A percentile compares a stretch with the other conserved stretches of the same genome.
phyloP scores from a whole-genome alignment of 495 filamentous ascomycete genomes.

The Xylaria castorea region DNA sequence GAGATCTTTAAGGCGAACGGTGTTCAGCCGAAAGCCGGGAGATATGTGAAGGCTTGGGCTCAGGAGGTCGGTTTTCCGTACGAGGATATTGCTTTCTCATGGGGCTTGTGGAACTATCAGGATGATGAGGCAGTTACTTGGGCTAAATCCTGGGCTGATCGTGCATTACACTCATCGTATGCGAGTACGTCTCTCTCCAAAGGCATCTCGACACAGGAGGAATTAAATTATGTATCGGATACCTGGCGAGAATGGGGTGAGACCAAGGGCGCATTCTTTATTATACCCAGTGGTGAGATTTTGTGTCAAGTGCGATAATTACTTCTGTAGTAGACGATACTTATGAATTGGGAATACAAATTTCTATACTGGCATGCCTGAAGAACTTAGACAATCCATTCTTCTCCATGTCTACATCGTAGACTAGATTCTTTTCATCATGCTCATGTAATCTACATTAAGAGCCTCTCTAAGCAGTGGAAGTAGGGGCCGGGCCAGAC shows the following conservation, averaged over 20 bases:
- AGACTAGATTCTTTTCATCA: not conserved
- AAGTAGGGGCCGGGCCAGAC: conserved; percentile 6
- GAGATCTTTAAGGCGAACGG: conserved; percentile 49
- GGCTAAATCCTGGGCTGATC: conserved; percentile 55
- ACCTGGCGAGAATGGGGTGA: conserved; percentile 55
- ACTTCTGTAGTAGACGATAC: not conserved
- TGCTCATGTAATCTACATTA: not conserved
- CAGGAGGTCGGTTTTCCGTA: conserved; percentile 53
- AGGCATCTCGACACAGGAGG: conserved; percentile 47
- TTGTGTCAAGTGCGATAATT: conserved; percentile 45
- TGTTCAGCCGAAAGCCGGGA: conserved; percentile 58
- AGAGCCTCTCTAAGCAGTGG: not conserved
- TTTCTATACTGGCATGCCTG: not conserved
- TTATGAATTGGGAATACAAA: no score
- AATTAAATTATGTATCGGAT: conserved; percentile 51
- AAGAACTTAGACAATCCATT: not conserved
- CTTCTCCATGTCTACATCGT: not conserved
- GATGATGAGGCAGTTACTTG: conserved; percentile 55
- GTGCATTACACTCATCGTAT: conserved; percentile 48
- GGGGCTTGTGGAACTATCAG: conserved; percentile 55
- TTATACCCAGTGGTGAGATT: conserved; percentile 60
- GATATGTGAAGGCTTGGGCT: conserved; percentile 58
- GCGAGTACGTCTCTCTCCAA: conserved; percentile 47
- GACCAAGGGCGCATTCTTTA: conserved; percentile 59
- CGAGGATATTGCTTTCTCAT: conserved; percentile 43